phyloP scores from a whole-genome alignment of 2,329 filamentous ascomycete species.

The Cyphellophora attinorum region DNA sequence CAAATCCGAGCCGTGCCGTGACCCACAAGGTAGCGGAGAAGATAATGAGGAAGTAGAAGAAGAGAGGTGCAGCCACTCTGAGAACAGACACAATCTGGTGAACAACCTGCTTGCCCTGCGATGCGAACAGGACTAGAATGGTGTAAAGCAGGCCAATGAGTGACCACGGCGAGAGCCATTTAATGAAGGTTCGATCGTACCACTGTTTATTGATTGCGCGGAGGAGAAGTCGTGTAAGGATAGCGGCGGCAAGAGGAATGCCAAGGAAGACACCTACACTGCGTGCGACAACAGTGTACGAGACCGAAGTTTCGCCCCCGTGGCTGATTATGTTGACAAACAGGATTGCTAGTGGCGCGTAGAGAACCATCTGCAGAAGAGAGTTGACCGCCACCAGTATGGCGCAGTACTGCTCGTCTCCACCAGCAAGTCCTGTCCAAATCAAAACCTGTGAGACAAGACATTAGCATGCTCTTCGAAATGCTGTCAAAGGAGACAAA shows the following conservation, averaged over 20 bases:
- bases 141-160: constrained; percentile 79
- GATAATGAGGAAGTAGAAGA: constrained; percentile 70
- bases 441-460: constrained; percentile 45
- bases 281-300: constrained; percentile 61
- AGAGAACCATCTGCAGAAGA: constrained; percentile 63
- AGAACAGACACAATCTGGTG: constrained; percentile 76
- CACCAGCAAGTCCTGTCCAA: constrained; percentile 69
- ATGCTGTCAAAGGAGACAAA: constrained; percentile 24
- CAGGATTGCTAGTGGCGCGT: constrained; percentile 58
- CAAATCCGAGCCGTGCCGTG: constrained; percentile 58
- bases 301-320: constrained; percentile 26
- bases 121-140: constrained; percentile 76
- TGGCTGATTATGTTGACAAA: constrained; percentile 62
- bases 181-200: constrained; percentile 64
- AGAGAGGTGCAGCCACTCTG: constrained; percentile 67
- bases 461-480: constrained; percentile 1
- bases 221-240: constrained; percentile 62
- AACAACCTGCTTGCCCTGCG: constrained; percentile 66
- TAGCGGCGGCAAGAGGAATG: constrained; percentile 69
- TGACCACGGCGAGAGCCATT: constrained; percentile 60
- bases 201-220: constrained; percentile 47
- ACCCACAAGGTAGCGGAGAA: constrained; percentile 61
- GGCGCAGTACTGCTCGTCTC: constrained; percentile 74
- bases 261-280: constrained; percentile 79
- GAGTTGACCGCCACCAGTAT: constrained; percentile 69